Percentiles rank a stretch among this genome's conserved stretches.
These are phyloP conservation scores for Eucalyptus sp. DNA, from an alignment of 345 rosid species.

Conservation along the genomic window DNA sequence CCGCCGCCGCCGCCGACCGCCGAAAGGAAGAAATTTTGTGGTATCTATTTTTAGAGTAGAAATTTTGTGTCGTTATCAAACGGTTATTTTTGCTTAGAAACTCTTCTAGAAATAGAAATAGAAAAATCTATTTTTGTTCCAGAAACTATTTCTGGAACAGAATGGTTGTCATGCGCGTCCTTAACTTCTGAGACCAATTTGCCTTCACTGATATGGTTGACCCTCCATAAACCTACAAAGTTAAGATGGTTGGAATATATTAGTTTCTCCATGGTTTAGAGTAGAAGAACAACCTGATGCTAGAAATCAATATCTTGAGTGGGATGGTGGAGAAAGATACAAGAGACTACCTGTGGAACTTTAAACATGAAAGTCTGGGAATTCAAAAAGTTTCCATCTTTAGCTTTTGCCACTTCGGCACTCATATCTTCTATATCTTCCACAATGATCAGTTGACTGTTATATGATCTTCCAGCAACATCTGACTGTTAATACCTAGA, in stretches of 20 bases:
- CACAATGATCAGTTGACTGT: conserved; percentile 27
- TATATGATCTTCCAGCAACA: conserved; percentile 37
- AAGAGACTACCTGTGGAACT: conserved; percentile 54
- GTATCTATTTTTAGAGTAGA: no score
- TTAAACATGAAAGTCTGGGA: conserved; percentile 46
- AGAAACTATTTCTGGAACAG: no score
- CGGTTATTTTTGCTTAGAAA: no score
- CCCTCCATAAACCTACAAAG: conserved; percentile 72
- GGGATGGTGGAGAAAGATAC: not conserved
- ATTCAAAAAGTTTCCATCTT: conserved; percentile 45
- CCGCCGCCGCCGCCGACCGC: no score
- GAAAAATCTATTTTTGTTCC: no score
- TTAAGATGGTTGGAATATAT: not conserved
- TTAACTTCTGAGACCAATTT: conserved; percentile 61
- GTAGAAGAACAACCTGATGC: not conserved
- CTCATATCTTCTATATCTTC: conserved; percentile 30
- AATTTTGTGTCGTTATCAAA: no score
- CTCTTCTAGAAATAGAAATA: no score
- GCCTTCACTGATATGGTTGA: conserved; percentile 47
- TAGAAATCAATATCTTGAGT: not conserved
- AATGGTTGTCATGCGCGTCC: no score
- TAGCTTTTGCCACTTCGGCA: conserved; percentile 16
- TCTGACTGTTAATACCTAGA: conserved; percentile 75
- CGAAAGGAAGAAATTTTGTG: no score
- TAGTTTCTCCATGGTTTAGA: not conserved